A percentile compares a stretch with the other conserved stretches of the same genome.
phyloP scores from a whole-genome alignment of 371 early-diverging fungal species.

The Dinochytrium kinnereticum region DNA sequence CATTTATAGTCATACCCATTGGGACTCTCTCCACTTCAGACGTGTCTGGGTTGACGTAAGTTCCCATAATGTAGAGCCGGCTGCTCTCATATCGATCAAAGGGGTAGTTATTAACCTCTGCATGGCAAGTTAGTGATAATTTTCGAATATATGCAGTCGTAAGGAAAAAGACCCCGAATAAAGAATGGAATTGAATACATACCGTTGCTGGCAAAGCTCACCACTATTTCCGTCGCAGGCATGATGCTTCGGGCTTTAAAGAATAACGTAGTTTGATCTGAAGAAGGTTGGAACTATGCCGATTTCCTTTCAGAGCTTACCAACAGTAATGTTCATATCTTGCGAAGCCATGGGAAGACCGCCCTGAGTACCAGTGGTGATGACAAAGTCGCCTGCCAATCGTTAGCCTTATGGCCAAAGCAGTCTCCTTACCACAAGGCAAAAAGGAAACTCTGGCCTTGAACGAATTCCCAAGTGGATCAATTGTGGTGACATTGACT shows the following conservation, averaged over 20 bases:
- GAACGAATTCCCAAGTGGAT: not conserved
- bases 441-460: not conserved
- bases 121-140: not conserved
- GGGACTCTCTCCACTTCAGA: not conserved
- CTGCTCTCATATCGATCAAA: slow-evolving; percentile 29
- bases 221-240: not conserved
- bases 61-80: not conserved
- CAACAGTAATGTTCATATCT: not conserved
- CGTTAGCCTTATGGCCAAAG: too few relatives aligned
- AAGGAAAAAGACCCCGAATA: too few relatives aligned
- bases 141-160: not conserved
- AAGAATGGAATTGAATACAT: not conserved
- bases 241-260: slow-evolving; percentile 1
- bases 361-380: not conserved
- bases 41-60: not conserved
- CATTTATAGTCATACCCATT: slow-evolving; percentile 21
- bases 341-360: not conserved
- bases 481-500: not conserved
- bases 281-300: not conserved
- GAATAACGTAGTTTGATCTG: not conserved
- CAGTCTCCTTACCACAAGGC: slow-evolving; percentile 4
- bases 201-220: not conserved
- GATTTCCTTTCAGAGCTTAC: not conserved
- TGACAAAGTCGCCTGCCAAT: not conserved
- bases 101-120: slow-evolving; percentile 38